Percentiles rank a stretch among this genome's conserved stretches.
Conservation (phyloP, 495 filamentous ascomycete genomes). For the Penicillium psychrofluorescens region DNA sequence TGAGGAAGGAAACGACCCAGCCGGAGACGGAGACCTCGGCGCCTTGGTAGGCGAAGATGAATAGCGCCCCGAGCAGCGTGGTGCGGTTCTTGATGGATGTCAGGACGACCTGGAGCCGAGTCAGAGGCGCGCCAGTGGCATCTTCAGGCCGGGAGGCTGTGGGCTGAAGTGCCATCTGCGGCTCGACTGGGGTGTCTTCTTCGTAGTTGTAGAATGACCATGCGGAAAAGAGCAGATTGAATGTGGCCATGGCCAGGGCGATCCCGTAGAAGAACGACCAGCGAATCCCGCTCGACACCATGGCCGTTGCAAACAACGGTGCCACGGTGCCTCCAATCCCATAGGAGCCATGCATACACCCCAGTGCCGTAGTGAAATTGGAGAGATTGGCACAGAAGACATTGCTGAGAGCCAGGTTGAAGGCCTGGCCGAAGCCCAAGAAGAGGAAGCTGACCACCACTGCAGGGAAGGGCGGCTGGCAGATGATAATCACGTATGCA, state of each 20-base stretch:
- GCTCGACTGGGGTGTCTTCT: constrained; percentile 36
- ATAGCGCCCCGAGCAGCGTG: constrained; percentile 63
- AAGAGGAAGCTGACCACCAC: constrained; percentile 60
- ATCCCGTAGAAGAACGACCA: constrained; percentile 28
- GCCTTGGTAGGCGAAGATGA: constrained; percentile 78
- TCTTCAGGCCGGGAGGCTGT: constrained; percentile 22
- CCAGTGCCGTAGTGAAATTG: constrained; percentile 54
- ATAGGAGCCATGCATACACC: constrained; percentile 61
- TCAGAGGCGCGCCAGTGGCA: constrained; percentile 49
- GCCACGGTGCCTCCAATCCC: constrained; percentile 65
- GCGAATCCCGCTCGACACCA: constrained; percentile 23
- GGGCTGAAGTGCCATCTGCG: constrained; percentile 24
- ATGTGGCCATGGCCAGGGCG: constrained; percentile 28
- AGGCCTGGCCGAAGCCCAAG: constrained; percentile 58
- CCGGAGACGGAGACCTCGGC: constrained; percentile 72
- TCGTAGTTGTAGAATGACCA: constrained; percentile 51
- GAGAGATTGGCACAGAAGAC: constrained; percentile 66
- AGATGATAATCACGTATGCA: constrained; percentile 58
- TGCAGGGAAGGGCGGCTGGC: constrained; percentile 59
- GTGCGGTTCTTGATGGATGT: constrained; percentile 47
- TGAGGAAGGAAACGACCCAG: constrained; percentile 77
- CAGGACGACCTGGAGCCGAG: constrained; percentile 52
- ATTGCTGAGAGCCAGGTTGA: constrained; percentile 65
- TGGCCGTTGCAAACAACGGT: constrained; percentile 64
- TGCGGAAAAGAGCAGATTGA: constrained; percentile 40